phyloP scores from a whole-genome alignment of 176 grass and related monocot genomes.

The Rhynchospora breviuscula region DNA sequence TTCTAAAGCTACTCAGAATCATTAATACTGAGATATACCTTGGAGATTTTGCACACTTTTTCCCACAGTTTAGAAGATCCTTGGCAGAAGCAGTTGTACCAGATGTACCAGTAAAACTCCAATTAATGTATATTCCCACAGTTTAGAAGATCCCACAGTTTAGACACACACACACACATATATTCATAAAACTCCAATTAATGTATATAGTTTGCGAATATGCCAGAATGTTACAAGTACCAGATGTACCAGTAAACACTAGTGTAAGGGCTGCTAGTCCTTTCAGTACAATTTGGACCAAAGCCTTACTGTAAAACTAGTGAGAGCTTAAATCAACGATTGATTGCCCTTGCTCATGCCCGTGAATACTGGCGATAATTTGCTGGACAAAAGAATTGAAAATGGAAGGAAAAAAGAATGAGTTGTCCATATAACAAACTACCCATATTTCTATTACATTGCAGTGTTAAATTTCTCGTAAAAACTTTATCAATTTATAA shows the following conservation, averaged over 20 bases:
- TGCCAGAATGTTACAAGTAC: background rate
- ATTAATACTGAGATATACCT: constrained; percentile 16
- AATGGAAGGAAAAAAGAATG: background rate
- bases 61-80: constrained; percentile 55
- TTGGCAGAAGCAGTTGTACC: constrained; percentile 49
- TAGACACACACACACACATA: too few relatives aligned
- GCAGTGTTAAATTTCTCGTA: too few relatives aligned
- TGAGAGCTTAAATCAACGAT: background rate
- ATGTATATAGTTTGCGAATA: background rate
- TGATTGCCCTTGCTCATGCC: background rate
- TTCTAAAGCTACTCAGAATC: constrained; percentile 12
- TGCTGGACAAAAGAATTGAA: background rate
- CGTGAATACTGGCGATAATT: background rate
- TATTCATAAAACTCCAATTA: constrained; percentile 12
- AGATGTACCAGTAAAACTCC: too few relatives aligned
- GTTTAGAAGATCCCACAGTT: too few relatives aligned
- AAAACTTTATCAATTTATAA: too few relatives aligned
- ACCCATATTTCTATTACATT: too few relatives aligned
- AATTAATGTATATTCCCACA: background rate
- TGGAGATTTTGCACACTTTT: constrained; percentile 27
- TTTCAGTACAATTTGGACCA: constrained; percentile 6
- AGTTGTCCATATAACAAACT: too few relatives aligned
- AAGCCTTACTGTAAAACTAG: background rate
- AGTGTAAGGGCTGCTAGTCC: background rate
- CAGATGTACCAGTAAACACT: background rate